Evolutionary conservation across 768 basidiomycete genomes (phyloP).

Genomic region (Leucosporidium scottii): DNA sequence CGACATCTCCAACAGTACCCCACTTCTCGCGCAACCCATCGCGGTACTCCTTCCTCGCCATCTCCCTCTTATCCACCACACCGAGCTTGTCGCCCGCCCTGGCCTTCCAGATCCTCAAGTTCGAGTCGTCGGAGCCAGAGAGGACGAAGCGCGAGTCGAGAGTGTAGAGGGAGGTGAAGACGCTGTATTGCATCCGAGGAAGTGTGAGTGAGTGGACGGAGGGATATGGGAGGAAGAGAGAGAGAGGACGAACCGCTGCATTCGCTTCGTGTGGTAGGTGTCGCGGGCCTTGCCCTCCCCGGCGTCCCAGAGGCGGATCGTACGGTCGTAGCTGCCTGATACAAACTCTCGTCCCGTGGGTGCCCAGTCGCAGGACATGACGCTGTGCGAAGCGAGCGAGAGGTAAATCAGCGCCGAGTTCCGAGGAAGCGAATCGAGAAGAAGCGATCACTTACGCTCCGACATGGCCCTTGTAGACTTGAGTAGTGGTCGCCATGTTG

Average conservation of each 20-base stretch:
- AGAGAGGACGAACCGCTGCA: slow-evolving; percentile 67
- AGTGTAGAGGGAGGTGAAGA: slow-evolving; percentile 80
- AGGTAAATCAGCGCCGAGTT: background rate
- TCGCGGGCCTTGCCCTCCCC: slow-evolving; percentile 73
- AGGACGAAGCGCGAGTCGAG: slow-evolving; percentile 62
- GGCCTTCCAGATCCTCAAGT: slow-evolving; percentile 45
- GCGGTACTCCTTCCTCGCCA: slow-evolving; percentile 86
- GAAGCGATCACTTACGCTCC: slow-evolving; percentile 39
- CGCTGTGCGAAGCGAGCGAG: slow-evolving; percentile 52
- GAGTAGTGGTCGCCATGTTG: slow-evolving; percentile 67
- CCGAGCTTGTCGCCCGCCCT: slow-evolving; percentile 88
- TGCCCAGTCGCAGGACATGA: slow-evolving; percentile 95
- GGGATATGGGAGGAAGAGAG: background rate
- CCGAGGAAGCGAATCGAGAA: background rate
- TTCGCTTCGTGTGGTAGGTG: slow-evolving; percentile 96
- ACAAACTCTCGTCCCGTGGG: slow-evolving; percentile 95
- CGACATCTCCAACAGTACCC: slow-evolving; percentile 74
- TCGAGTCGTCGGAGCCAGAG: slow-evolving; percentile 39
- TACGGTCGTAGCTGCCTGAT: slow-evolving; percentile 93
- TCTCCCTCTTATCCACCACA: slow-evolving; percentile 78
- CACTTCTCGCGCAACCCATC: slow-evolving; percentile 79
- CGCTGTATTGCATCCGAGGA: slow-evolving; percentile 47
- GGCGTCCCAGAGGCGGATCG: slow-evolving; percentile 85
- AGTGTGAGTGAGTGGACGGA: slow-evolving; percentile 1
- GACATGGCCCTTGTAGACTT: slow-evolving; percentile 96